These are phyloP conservation scores for Phytopythium oedochilum DNA, from an alignment of 352 stramenopile genomes.

Conservation along the genomic window DNA sequence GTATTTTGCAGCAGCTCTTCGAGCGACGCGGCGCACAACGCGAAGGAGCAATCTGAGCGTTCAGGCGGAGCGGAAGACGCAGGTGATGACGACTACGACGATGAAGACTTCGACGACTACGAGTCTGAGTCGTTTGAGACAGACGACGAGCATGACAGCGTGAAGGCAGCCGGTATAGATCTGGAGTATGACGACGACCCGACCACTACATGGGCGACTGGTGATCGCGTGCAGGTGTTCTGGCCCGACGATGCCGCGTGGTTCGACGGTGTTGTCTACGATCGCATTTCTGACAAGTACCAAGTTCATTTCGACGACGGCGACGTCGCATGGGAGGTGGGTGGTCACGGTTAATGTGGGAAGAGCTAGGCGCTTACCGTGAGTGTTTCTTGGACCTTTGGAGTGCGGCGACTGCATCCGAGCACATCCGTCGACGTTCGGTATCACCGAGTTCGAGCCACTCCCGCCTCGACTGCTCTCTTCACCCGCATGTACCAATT, in stretches of 20 bases:
- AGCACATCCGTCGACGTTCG: neutral
- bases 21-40: neutral
- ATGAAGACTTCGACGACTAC: conserved; percentile 1
- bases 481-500: too few relatives aligned
- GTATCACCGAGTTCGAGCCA: neutral
- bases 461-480: neutral
- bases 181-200: neutral
- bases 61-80: neutral
- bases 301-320: neutral
- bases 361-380: neutral
- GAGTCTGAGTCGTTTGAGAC: conserved; percentile 1
- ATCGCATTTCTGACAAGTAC: neutral
- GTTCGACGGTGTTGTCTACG: neutral
- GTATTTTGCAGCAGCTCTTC: neutral
- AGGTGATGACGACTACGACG: neutral
- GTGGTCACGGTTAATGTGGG: too few relatives aligned
- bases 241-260: neutral
- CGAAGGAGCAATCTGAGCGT: too few relatives aligned
- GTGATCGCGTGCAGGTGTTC: conserved; percentile 2
- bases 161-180: neutral
- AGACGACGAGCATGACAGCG: neutral
- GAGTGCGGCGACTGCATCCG: neutral
- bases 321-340: neutral
- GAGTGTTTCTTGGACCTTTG: too few relatives aligned
- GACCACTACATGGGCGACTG: neutral